Conservation (phyloP, 2,329 filamentous ascomycete genomes). For the Neonectria magnoliae region DNA sequence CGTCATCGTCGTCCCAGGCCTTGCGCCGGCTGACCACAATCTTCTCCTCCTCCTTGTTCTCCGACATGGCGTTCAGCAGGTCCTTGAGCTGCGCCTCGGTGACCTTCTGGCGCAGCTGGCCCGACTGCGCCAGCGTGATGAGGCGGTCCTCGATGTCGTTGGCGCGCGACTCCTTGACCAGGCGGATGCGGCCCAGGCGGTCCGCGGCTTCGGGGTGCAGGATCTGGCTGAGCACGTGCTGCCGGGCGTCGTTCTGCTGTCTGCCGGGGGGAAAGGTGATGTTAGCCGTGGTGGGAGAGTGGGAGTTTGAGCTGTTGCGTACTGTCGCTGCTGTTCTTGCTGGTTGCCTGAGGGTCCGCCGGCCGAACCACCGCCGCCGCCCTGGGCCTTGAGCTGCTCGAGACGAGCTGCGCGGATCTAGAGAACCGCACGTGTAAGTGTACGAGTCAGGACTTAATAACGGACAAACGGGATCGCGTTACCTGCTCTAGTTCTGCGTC, state of each 20-base stretch:
- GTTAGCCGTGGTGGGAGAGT: background rate
- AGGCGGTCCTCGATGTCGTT: slow-evolving; percentile 91
- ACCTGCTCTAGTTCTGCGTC: slow-evolving; percentile 57
- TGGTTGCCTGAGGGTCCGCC: slow-evolving; percentile 54
- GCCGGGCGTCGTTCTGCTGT: slow-evolving; percentile 74
- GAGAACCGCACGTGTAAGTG: slow-evolving; percentile 5
- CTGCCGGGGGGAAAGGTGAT: slow-evolving; percentile 40
- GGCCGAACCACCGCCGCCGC: slow-evolving; percentile 59
- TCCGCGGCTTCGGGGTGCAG: slow-evolving; percentile 94
- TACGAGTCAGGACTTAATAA: no score
- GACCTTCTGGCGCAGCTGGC: slow-evolving; percentile 87
- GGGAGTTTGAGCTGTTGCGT: slow-evolving; percentile 22
- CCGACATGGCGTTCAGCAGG: slow-evolving; percentile 83
- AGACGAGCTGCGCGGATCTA: slow-evolving; percentile 93
- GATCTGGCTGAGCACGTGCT: slow-evolving; percentile 87
- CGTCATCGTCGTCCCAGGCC: slow-evolving; percentile 85
- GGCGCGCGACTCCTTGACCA: slow-evolving; percentile 93
- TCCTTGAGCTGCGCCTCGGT: slow-evolving; percentile 95
- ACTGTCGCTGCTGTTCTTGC: slow-evolving; percentile 69
- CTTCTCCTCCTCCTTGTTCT: slow-evolving; percentile 81
- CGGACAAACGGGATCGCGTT: background rate
- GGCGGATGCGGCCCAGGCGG: slow-evolving; percentile 89
- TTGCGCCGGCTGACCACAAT: slow-evolving; percentile 88
- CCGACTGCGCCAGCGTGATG: slow-evolving; percentile 88
- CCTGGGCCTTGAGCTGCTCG: slow-evolving; percentile 87